Base-by-base conservation (phyloP, 2,329 filamentous ascomycete species). In the Cercospora nicotianae region DNA sequence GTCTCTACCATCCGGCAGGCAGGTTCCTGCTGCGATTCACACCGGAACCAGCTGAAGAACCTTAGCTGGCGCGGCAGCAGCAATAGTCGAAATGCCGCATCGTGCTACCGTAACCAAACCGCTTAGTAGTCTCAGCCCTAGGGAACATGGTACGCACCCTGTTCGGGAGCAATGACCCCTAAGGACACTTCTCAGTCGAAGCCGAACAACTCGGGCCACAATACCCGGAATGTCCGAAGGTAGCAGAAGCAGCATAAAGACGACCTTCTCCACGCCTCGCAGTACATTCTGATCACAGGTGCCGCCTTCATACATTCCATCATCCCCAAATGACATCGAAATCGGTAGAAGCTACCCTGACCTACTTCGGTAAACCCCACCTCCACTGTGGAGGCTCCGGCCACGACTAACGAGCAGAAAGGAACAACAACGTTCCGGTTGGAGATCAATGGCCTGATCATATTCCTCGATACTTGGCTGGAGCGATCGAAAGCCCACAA, bases 391-490 rank as follows among this genome's bases (percentile, higher is more conserved):
- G 33, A 39, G 33, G 33, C 33, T 39, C 33, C 33, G 33, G 13
- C 33, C 6, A 48, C 42, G 18, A 36, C 30, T 60, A 3, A 60
- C 6, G 5, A 31, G 16, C 5, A 6, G 30, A 23, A 23, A 60
- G 57, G 63, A 5, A 51, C 66, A 10, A 68, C 66, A 7, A 68
- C 66, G 9, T 68, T 51, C 6, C 51, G 66, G 9, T 51, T 68
- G 8, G 30, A 59, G 2, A 30, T 30, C 20, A 58, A 58, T n/a
- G 66, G 63, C 7, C 63, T 68, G 3, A 65, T 48, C 6, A 63
- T 68, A 28, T 68, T 68, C 39, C 48, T 68, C 23, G 66, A 68
- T 36, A 66, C 66, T 31, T 68, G 66, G 66, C 63, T 66, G 6
- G 66, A 68, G 6, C 28, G 59, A 12, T 63, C 66, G n/a, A 45